phyloP scores from a whole-genome alignment of 345 rosid genomes.

The Psidium friedrichsthalianum region DNA sequence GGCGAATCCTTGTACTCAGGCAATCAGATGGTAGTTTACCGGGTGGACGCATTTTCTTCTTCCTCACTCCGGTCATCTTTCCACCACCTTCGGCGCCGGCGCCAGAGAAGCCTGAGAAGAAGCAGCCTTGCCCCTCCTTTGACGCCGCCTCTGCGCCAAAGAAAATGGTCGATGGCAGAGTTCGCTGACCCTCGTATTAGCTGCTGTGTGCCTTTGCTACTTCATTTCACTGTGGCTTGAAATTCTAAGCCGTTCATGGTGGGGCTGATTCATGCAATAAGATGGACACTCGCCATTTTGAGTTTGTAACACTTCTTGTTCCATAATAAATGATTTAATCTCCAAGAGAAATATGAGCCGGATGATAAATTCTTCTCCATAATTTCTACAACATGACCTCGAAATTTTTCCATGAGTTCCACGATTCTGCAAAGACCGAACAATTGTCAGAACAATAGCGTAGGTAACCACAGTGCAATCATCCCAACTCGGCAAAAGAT shows the following conservation, averaged over 20 bases:
- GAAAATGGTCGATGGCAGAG: background rate
- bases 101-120: background rate
- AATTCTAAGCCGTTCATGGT: background rate
- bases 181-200: background rate
- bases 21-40: constrained; percentile 2
- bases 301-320: background rate
- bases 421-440: background rate
- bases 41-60: constrained; percentile 6
- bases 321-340: background rate
- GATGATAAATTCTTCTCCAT: background rate
- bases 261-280: background rate
- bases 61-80: constrained; percentile 5
- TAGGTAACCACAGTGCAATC: background rate
- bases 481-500: background rate
- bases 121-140: background rate
- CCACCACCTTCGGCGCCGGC: constrained; percentile 6
- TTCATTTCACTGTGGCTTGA: background rate
- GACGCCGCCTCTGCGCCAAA: background rate
- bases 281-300: background rate
- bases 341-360: background rate
- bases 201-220: background rate
- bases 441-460: background rate
- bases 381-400: background rate
- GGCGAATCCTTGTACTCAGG: constrained; percentile 1
- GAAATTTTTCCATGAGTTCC: background rate